Base-by-base conservation (phyloP, 768 basidiomycete genomes). In the Termitomyces sp. region DNA sequence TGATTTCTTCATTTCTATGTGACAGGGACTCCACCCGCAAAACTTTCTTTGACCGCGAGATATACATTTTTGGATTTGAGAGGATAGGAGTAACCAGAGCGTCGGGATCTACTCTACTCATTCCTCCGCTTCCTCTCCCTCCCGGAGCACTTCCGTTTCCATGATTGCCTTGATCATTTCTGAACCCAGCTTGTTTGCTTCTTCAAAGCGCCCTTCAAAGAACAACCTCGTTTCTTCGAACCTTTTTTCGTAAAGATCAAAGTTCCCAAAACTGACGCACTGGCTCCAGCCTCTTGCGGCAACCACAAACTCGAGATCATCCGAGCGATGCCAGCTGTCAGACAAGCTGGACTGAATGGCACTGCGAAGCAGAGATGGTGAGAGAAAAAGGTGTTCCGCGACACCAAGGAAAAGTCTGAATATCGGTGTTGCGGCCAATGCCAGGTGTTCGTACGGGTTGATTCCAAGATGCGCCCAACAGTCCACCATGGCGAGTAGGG, bases 321-420 rank as follows among this genome's bases (percentile, higher is more conserved):
- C 91, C 0, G 86, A 80, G 8, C 95, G 78, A 66, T 95, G 90
- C 66, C 88, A 83, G 4, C 82, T 82, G 64, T 96, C 90, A 58
- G 83, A 71, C 34, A 94, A 67, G 0, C 88, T 90, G 0, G 92
- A 88, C 43, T 85, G 74, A 46, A 98, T 79, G 0, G 95, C 89
- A 1, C 78, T 72, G 55, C 85, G 78, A 18, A 97, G 74, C 3
- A 89, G 76, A 0, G 73, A 64, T 1, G 78, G 75, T 0, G 85
- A 86, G 44, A 90, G 80, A 76, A 98, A 99, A 12, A 99, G 82
- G 71, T 95, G 91, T 70, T 98, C 97, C 12, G 96, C 92, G 13
- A 98, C 94, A 31, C 96, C 96, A 51, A 99, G 88, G 87, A 96
- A 98, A 60, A 99, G 80, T 53, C 94, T 84, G 75, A 99, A 99